A percentile compares a stretch with the other conserved stretches of the same genome.
Conservation (phyloP, 352 stramenopile species). For the Globisporangium canariense region DNA sequence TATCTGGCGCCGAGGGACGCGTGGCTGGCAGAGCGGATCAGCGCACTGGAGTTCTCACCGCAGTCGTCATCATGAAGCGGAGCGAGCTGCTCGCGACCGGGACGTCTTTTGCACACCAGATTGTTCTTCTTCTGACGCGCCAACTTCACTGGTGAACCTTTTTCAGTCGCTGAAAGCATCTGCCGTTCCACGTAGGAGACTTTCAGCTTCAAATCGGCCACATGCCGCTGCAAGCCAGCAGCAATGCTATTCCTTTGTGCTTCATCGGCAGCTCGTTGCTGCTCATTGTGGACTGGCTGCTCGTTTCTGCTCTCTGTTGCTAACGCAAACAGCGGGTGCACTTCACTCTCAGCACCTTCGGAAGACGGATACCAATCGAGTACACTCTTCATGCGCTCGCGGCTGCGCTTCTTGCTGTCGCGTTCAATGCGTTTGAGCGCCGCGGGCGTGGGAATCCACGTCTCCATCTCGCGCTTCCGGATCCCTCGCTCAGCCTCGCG, state of each 20-base stretch:
- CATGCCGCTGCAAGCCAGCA: constrained; percentile 15
- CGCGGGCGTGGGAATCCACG: constrained; percentile 42
- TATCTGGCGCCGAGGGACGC: not conserved
- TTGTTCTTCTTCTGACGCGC: constrained; percentile 18
- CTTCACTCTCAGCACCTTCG: constrained; percentile 17
- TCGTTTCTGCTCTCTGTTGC: not conserved
- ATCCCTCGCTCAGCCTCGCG: constrained; percentile 46
- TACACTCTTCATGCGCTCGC: constrained; percentile 36
- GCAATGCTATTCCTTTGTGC: constrained; percentile 12
- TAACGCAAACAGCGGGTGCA: constrained; percentile 39
- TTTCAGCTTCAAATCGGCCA: constrained; percentile 30
- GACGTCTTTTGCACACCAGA: constrained; percentile 15
- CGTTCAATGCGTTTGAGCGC: constrained; percentile 32
- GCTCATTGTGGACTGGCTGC: constrained; percentile 16
- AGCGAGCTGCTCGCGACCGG: constrained; percentile 17
- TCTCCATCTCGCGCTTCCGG: constrained; percentile 48
- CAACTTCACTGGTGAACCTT: not conserved
- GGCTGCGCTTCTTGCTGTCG: constrained; percentile 34
- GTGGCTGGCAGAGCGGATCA: constrained; percentile 13
- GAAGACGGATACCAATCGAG: constrained; percentile 49
- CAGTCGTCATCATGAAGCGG: constrained; percentile 3
- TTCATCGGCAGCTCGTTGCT: constrained; percentile 19
- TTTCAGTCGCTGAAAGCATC: not conserved
- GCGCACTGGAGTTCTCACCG: not conserved
- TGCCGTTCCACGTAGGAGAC: constrained; percentile 33